A percentile compares a stretch with the other conserved stretches of the same genome.
phyloP scores from a whole-genome alignment of 192 early-diverging fungal genomes.

The Linnemannia exigua region DNA sequence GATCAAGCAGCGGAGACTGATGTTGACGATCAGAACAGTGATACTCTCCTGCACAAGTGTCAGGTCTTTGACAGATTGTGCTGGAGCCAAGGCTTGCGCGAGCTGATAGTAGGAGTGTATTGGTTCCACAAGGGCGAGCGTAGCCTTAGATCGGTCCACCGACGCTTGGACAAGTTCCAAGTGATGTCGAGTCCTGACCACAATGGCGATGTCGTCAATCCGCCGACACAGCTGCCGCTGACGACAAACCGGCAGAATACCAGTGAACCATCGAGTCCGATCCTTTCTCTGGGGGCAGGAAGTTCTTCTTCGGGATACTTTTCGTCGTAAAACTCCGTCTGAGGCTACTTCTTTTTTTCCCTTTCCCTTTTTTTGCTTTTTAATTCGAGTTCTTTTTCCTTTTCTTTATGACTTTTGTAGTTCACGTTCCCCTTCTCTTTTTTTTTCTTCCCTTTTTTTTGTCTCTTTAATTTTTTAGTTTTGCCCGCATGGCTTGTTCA shows the following conservation, averaged over 20 bases:
- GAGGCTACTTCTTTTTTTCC: not conserved
- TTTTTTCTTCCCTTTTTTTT: not conserved
- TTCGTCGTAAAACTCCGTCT: not conserved
- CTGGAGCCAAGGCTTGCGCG: not conserved
- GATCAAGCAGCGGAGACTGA: not conserved
- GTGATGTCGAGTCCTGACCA: not conserved
- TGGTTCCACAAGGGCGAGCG: not conserved
- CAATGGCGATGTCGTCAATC: not conserved
- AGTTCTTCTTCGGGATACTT: not conserved
- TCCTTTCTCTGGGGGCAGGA: not conserved
- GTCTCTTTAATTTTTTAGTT: not conserved
- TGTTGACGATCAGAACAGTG: not conserved
- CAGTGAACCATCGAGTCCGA: not conserved
- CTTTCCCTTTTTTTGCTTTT: not conserved
- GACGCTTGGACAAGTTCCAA: not conserved
- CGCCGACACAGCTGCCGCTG: not conserved
- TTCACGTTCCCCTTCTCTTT: not conserved
- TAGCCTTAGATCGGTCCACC: not conserved
- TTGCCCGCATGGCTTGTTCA: not conserved
- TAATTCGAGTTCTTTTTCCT: not conserved
- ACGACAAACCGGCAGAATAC: not conserved
- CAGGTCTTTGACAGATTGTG: not conserved
- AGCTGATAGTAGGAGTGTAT: not conserved
- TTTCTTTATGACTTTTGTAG: not conserved
- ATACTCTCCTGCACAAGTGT: not conserved